Evolutionary conservation across 2,329 filamentous ascomycete species (phyloP).

Genomic region (Fusarium multiceps): DNA sequence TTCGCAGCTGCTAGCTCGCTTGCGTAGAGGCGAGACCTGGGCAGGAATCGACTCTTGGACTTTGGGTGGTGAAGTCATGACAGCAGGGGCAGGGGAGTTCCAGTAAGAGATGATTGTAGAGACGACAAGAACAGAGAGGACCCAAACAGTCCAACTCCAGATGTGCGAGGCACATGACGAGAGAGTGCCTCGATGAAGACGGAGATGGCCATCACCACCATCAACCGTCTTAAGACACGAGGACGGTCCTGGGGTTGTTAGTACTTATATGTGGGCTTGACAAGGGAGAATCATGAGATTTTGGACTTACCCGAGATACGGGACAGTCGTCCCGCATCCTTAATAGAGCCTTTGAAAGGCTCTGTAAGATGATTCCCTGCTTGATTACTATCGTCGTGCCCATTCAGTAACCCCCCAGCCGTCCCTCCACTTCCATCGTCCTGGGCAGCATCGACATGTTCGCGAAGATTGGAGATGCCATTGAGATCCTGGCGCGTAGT

Average conservation of each 20-base stretch:
- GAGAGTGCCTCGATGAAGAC: conserved; percentile 48
- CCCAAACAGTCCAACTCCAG: conserved; percentile 57
- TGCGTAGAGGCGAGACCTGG: conserved; percentile 34
- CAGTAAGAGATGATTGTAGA: conserved; percentile 48
- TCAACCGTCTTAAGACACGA: conserved; percentile 48
- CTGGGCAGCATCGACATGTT: conserved; percentile 53
- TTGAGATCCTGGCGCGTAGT: conserved; percentile 68
- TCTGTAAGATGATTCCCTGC: conserved; percentile 33
- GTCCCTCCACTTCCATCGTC: conserved; percentile 48
- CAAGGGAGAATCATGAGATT: conserved; percentile 7
- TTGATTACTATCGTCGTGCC: conserved; percentile 45
- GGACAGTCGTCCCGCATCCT: conserved; percentile 49
- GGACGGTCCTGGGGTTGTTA: conserved; percentile 42
- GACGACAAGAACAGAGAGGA: conserved; percentile 55
- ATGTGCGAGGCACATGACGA: conserved; percentile 48
- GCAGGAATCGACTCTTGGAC: conserved; percentile 18
- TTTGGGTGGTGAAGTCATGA: conserved; percentile 9
- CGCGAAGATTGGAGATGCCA: conserved; percentile 63
- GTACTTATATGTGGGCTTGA: conserved; percentile 2
- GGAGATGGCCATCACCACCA: conserved; percentile 57
- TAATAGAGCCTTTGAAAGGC: conserved; percentile 24
- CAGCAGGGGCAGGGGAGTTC: conserved; percentile 21
- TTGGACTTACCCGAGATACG: conserved; percentile 42
- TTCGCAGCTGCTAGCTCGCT: conserved; percentile 46
- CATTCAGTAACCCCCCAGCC: conserved; percentile 34